These are phyloP conservation scores for Blepharisma undulans DNA, from an alignment of 169 alveolate genomes.

Conservation along the genomic window DNA sequence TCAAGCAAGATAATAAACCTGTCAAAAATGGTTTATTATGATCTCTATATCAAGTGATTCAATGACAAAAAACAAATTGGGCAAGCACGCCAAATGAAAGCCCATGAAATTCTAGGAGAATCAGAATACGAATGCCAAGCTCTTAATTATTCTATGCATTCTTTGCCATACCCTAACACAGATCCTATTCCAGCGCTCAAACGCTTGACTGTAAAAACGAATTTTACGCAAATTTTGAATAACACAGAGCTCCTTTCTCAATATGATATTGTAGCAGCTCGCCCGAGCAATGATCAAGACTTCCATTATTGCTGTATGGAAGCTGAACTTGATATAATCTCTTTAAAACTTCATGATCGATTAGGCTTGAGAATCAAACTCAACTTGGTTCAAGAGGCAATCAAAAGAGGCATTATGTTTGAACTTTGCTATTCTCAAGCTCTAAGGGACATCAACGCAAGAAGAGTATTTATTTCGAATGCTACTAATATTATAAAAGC, in stretches of 20 bases:
- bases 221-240: background rate
- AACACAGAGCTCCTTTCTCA: conserved; percentile 11
- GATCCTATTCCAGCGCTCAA: background rate
- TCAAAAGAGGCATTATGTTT: conserved; percentile 34
- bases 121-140: background rate
- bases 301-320: conserved; percentile 13
- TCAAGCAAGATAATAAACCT: too few relatives aligned
- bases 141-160: background rate
- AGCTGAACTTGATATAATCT: conserved; percentile 15
- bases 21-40: conserved; percentile 15
- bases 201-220: conserved; percentile 18
- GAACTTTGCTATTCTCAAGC: conserved; percentile 26
- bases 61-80: background rate
- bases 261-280: conserved; percentile 19
- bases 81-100: background rate
- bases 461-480: conserved; percentile 24
- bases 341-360: conserved; percentile 19
- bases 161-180: background rate
- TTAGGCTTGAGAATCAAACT: background rate
- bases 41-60: conserved; percentile 24
- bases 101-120: background rate
- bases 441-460: conserved; percentile 15
- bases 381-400: conserved; percentile 26
- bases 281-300: conserved; percentile 13
- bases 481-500: conserved; percentile 15